Conservation (phyloP, 495 filamentous ascomycete species). For the Aspergillus bridgeri region DNA sequence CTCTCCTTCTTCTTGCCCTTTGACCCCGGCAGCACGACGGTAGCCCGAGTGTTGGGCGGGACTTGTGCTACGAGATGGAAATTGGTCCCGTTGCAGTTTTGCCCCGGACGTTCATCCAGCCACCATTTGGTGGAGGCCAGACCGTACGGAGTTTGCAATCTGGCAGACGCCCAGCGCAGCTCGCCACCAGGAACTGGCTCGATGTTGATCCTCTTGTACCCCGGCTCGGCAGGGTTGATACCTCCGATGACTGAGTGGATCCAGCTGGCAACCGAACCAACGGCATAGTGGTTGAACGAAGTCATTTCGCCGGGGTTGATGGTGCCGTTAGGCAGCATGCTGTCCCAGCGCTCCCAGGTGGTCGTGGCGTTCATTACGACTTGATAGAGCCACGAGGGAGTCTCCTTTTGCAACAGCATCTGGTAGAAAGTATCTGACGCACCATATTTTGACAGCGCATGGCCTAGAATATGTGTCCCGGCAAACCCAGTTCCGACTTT, state of each 20-base stretch:
- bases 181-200: constrained; percentile 9
- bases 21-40: background rate
- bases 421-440: constrained; percentile 28
- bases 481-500: constrained; percentile 52
- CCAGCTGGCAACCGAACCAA: constrained; percentile 40
- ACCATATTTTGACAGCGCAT: constrained; percentile 36
- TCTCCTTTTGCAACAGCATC: constrained; percentile 36
- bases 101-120: background rate
- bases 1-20: background rate
- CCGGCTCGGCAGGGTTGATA: constrained; percentile 10
- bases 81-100: background rate
- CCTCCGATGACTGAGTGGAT: constrained; percentile 27
- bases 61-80: constrained; percentile 1
- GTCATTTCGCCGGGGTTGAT: constrained; percentile 54
- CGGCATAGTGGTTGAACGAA: constrained; percentile 53
- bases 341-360: constrained; percentile 58
- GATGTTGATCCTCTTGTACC: constrained; percentile 12
- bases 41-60: background rate
- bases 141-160: constrained; percentile 7
- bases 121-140: background rate
- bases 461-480: constrained; percentile 48
- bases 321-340: constrained; percentile 44
- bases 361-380: constrained; percentile 51
- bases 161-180: constrained; percentile 2
- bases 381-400: constrained; percentile 51